Conservation (phyloP, 225 moss, liverwort and hornwort species). For the Bryum argenteum region DNA sequence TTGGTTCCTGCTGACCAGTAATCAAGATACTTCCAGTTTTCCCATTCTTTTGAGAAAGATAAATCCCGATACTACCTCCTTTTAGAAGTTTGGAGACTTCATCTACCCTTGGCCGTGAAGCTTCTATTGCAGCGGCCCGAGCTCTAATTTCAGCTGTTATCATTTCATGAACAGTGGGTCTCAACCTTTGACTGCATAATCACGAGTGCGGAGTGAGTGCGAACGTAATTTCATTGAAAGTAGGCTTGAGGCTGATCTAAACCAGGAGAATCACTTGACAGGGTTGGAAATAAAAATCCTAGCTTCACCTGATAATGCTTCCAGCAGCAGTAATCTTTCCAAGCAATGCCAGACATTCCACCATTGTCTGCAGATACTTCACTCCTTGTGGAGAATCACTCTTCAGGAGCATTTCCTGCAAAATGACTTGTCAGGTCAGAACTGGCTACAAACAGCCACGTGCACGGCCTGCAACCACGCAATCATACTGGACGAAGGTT, state of each 20-base stretch:
- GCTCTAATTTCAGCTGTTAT: slow-evolving; percentile 94
- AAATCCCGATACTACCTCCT: slow-evolving; percentile 65
- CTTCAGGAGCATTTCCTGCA: slow-evolving; percentile 92
- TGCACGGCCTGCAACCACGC: slow-evolving; percentile 17
- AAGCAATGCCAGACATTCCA: slow-evolving; percentile 89
- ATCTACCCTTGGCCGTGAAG: slow-evolving; percentile 95
- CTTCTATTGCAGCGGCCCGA: slow-evolving; percentile 93
- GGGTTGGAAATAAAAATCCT: slow-evolving; percentile 22
- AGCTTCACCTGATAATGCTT: slow-evolving; percentile 77
- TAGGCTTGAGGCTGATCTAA: slow-evolving; percentile 10
- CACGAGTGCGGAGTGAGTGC: slow-evolving; percentile 30
- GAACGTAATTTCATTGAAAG: neutral
- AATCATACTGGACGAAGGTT: slow-evolving; percentile 16
- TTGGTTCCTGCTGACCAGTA: slow-evolving; percentile 62
- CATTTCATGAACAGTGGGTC: slow-evolving; percentile 94
- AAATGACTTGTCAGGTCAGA: slow-evolving; percentile 22
- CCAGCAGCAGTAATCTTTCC: slow-evolving; percentile 95
- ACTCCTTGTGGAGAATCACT: slow-evolving; percentile 83
- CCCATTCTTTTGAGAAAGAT: slow-evolving; percentile 55
- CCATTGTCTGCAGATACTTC: slow-evolving; percentile 96
- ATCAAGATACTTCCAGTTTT: slow-evolving; percentile 63
- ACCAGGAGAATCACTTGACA: neutral
- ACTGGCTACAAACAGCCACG: neutral
- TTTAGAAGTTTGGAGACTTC: slow-evolving; percentile 88
- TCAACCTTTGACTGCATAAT: slow-evolving; percentile 84